phyloP scores from a whole-genome alignment of 2,329 filamentous ascomycete genomes.

The Chaetomiaceae sp. region DNA sequence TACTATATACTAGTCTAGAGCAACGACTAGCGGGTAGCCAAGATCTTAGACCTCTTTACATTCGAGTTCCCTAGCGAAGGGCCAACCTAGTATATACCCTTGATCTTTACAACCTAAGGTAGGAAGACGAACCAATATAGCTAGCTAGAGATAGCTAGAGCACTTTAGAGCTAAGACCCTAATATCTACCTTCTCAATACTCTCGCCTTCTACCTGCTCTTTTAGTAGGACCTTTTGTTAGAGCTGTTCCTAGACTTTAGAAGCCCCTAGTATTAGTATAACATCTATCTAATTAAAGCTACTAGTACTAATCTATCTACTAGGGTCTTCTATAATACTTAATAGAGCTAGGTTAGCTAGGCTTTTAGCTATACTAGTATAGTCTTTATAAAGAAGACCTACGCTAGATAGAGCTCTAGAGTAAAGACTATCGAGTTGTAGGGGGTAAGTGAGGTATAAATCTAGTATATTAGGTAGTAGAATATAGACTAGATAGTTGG shows the following conservation, averaged over 20 bases:
- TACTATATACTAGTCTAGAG: not conserved
- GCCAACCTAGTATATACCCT: not conserved
- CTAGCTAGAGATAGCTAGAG: not conserved
- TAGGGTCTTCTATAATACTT: not conserved
- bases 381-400: not conserved
- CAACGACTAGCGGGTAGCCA: not conserved
- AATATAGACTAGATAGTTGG: slow-evolving; percentile 3
- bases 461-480: not conserved
- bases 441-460: slow-evolving; percentile 3
- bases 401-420: not conserved
- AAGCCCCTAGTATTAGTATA: not conserved
- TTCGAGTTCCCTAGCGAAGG: slow-evolving; percentile 1
- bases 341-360: slow-evolving; percentile 3
- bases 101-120: not conserved
- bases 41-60: no score
- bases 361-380: no score
- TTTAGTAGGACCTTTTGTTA: slow-evolving; percentile 1
- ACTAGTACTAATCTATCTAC: not conserved
- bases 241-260: no score
- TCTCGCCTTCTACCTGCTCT: slow-evolving; percentile 1
- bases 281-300: not conserved
- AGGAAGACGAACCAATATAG: not conserved
- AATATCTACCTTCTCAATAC: no score
- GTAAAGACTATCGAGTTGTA: not conserved
- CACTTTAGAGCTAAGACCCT: not conserved